Percentiles rank a stretch among this genome's conserved stretches.
Conservation (phyloP, 2,329 filamentous ascomycete species). For the Trichoderma sp. region DNA sequence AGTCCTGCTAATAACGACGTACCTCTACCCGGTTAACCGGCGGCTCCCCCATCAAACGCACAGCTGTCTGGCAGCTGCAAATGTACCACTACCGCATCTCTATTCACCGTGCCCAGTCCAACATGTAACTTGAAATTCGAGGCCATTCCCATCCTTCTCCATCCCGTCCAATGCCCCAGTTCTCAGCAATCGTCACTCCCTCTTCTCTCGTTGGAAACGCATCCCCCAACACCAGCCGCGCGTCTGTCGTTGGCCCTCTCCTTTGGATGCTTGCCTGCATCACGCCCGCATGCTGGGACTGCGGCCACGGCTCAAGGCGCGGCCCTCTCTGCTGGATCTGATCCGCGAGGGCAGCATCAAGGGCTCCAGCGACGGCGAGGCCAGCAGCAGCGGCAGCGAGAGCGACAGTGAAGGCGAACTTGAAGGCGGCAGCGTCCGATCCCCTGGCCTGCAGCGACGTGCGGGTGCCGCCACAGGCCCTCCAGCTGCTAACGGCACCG, state of each 20-base stretch:
- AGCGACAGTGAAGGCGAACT: background rate
- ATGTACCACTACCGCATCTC: background rate
- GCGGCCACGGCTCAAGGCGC: constrained; percentile 52
- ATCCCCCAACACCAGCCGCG: background rate
- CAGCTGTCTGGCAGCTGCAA: background rate
- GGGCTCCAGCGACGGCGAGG: constrained; percentile 29
- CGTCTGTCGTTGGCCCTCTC: background rate
- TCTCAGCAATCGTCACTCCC: background rate
- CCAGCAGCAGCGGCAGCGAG: constrained; percentile 13
- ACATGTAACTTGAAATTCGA: background rate
- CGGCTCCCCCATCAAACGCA: background rate
- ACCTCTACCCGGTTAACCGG: background rate
- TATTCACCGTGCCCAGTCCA: background rate
- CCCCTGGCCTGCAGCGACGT: constrained; percentile 7
- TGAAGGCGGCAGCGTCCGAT: background rate
- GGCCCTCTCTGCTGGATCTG: constrained; percentile 58
- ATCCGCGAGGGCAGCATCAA: constrained; percentile 44
- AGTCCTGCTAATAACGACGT: background rate
- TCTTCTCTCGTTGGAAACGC: background rate
- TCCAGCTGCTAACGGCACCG: background rate
- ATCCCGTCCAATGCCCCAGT: background rate
- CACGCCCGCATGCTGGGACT: constrained; percentile 54
- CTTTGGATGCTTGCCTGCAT: constrained; percentile 1
- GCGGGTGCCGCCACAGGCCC: background rate
- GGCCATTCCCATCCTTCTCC: background rate